phyloP scores from a whole-genome alignment of 257 asterid genomes.

The Asclepias syriaca region DNA sequence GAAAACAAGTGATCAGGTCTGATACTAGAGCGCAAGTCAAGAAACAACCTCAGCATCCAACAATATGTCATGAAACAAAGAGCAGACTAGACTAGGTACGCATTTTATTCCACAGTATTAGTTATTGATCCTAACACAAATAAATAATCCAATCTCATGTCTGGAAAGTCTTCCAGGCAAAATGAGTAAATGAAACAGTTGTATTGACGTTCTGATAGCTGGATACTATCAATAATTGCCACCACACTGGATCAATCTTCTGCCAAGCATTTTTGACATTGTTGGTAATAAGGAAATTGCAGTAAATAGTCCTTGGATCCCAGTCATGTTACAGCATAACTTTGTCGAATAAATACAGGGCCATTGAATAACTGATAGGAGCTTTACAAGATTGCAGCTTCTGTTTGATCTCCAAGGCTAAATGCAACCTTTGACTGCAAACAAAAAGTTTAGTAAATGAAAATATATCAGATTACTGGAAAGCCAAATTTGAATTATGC shows the following conservation, averaged over 20 bases:
- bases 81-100: not conserved
- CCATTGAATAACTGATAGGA: not conserved
- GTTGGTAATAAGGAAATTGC: constrained; percentile 7
- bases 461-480: not conserved
- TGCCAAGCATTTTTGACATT: constrained; percentile 1
- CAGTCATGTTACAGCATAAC: not conserved
- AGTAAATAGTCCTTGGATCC: not conserved
- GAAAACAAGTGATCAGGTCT: not conserved
- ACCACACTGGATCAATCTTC: constrained; percentile 5
- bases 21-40: not conserved
- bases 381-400: not conserved
- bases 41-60: not conserved
- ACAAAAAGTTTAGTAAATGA: not conserved
- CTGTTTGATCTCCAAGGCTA: not conserved
- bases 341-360: not conserved
- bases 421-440: constrained; percentile 7
- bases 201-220: not conserved
- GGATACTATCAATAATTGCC: constrained; percentile 2
- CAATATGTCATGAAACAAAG: not conserved
- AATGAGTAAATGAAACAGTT: not conserved
- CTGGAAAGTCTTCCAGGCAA: not conserved
- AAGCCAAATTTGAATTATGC: not conserved
- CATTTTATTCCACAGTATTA: not conserved
- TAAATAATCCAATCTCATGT: not conserved
- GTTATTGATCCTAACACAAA: not conserved